Conservation (phyloP, 371 early-diverging fungal genomes). For the Dipsacomyces acuminosporus region DNA sequence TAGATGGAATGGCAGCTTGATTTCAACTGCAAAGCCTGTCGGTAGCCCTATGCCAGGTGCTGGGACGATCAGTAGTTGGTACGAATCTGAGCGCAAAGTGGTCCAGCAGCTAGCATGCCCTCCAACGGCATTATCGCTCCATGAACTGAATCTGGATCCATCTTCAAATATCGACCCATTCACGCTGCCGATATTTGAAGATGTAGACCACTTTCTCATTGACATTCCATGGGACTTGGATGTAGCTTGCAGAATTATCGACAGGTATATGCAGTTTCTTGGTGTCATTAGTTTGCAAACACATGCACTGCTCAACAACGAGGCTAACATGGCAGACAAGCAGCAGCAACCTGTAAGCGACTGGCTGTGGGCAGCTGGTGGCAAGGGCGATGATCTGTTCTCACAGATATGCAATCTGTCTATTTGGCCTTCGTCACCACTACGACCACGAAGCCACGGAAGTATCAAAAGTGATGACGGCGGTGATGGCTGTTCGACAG, state of each 20-base stretch:
- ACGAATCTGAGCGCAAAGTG: neutral
- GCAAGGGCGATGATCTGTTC: conserved; percentile 4
- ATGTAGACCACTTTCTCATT: conserved; percentile 21
- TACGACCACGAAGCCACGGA: too few relatives aligned
- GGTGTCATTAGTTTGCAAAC: conserved; percentile 24
- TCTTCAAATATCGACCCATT: conserved; percentile 10
- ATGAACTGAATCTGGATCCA: neutral
- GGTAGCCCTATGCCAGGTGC: too few relatives aligned
- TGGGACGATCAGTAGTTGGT: neutral
- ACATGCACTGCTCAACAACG: conserved; percentile 2
- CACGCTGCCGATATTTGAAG: conserved; percentile 24
- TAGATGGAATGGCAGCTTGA: neutral
- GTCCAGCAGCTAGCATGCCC: too few relatives aligned
- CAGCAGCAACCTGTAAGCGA: too few relatives aligned
- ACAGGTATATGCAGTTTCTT: conserved; percentile 19
- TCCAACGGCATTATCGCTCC: neutral
- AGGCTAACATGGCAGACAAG: too few relatives aligned
- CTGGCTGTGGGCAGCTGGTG: conserved; percentile 9
- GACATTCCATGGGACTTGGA: conserved; percentile 13
- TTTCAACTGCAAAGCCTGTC: too few relatives aligned
- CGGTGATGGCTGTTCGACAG: too few relatives aligned
- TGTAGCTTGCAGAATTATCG: conserved; percentile 8
- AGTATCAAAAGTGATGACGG: too few relatives aligned
- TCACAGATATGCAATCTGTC: neutral
- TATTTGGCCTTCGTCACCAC: too few relatives aligned